These are phyloP conservation scores for Peniophora sp. DNA, from an alignment of 1,284 basidiomycete genomes.

Conservation along the genomic window DNA sequence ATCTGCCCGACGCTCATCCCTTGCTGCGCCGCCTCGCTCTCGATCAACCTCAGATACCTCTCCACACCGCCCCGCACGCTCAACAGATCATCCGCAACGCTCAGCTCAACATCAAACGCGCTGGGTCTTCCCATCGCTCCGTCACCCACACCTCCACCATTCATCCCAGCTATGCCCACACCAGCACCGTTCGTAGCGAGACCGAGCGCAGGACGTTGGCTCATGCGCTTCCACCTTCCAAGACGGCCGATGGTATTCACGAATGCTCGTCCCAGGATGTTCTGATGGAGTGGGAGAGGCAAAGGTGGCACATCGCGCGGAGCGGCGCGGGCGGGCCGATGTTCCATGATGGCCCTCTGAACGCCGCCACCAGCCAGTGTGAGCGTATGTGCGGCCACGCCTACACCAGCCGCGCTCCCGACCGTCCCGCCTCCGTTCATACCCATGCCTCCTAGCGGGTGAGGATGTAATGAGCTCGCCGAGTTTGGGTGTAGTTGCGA, in stretches of 20 bases:
- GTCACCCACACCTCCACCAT: too few relatives aligned
- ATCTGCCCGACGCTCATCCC: not conserved
- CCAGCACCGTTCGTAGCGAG: not conserved
- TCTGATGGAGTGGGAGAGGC: constrained; percentile 49
- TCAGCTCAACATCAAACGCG: constrained; percentile 62
- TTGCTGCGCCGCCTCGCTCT: constrained; percentile 18
- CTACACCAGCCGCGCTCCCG: not conserved
- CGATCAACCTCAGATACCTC: constrained; percentile 56
- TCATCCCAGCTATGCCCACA: too few relatives aligned
- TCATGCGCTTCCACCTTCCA: constrained; percentile 76
- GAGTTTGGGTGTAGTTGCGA: too few relatives aligned
- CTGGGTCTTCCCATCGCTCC: too few relatives aligned
- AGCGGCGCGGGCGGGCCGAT: constrained; percentile 20
- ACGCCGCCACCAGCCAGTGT: constrained; percentile 32
- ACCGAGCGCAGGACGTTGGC: constrained; percentile 36
- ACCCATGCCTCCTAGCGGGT: constrained; percentile 27
- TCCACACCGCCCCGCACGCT: constrained; percentile 56
- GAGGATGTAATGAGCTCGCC: too few relatives aligned
- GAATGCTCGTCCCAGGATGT: constrained; percentile 64
- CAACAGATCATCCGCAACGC: constrained; percentile 47
- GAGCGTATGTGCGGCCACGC: constrained; percentile 15
- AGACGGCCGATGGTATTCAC: constrained; percentile 76
- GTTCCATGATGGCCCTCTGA: constrained; percentile 31
- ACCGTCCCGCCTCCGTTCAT: constrained; percentile 1
- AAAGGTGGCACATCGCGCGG: constrained; percentile 31